phyloP scores from a whole-genome alignment of 306 rosid species.

The Acacia melanoxylon region DNA sequence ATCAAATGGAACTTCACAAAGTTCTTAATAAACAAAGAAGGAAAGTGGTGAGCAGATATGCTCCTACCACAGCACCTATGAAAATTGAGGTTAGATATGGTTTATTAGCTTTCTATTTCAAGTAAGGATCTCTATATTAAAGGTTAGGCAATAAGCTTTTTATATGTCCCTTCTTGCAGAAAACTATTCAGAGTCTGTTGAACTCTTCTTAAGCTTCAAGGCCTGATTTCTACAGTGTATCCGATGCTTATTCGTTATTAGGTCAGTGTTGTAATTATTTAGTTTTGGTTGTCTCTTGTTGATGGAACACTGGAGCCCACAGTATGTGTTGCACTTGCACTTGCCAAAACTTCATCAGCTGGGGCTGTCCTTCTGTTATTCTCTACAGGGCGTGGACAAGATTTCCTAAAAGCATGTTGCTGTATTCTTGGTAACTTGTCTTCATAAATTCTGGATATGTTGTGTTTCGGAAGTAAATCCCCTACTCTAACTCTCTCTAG shows the following conservation, averaged over 20 bases:
- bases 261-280: slow-evolving; percentile 37
- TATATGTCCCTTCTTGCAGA: slow-evolving; percentile 56
- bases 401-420: not conserved
- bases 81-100: slow-evolving; percentile 70
- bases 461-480: slow-evolving; percentile 15
- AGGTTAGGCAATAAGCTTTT: slow-evolving; percentile 1
- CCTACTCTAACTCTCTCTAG: not conserved
- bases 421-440: slow-evolving; percentile 9
- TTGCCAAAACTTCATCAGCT: slow-evolving; percentile 3
- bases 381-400: slow-evolving; percentile 25
- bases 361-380: not conserved
- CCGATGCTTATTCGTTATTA: slow-evolving; percentile 6
- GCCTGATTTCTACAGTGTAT: slow-evolving; percentile 13
- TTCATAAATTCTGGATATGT: not conserved
- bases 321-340: not conserved
- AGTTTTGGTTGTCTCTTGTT: slow-evolving; percentile 9
- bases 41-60: slow-evolving; percentile 83
- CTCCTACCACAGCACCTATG: slow-evolving; percentile 81
- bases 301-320: slow-evolving; percentile 5
- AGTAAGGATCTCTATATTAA: not conserved
- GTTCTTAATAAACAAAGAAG: slow-evolving; percentile 80
- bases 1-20: slow-evolving; percentile 97
- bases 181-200: slow-evolving; percentile 69
- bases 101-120: slow-evolving; percentile 22
- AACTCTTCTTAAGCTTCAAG: slow-evolving; percentile 56